Evolutionary conservation across 495 filamentous ascomycete species (phyloP).

Genomic region (Penicillium psychrofluorescens): DNA sequence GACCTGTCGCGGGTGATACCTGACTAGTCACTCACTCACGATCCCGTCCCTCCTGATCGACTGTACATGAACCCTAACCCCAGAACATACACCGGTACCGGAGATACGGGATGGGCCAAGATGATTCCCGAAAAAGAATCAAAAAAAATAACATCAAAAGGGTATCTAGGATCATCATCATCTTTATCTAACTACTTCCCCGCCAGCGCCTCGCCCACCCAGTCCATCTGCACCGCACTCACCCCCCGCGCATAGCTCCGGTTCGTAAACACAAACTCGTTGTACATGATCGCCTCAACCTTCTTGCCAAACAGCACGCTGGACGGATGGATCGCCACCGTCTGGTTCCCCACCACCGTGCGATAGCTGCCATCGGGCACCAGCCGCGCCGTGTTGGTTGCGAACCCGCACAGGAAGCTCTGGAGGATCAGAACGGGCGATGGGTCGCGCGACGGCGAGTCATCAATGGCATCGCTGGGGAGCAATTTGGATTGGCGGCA

Average conservation of each 20-base stretch:
- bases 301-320: conserved; percentile 82
- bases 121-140: too few relatives aligned
- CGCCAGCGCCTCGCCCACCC: conserved; percentile 67
- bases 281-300: conserved; percentile 89
- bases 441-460: conserved; percentile 14
- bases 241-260: conserved; percentile 87
- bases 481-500: conserved; percentile 43
- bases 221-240: conserved; percentile 77
- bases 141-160: background rate
- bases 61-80: too few relatives aligned
- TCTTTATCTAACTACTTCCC: conserved; percentile 6
- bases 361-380: conserved; percentile 80
- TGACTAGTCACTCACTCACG: too few relatives aligned
- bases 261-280: conserved; percentile 92
- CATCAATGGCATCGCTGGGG: conserved; percentile 11
- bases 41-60: too few relatives aligned
- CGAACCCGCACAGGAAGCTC: conserved; percentile 76
- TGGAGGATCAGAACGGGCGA: conserved; percentile 54
- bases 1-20: too few relatives aligned
- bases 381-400: conserved; percentile 73
- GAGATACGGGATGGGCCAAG: too few relatives aligned
- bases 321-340: conserved; percentile 81
- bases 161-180: conserved; percentile 8
- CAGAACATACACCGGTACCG: too few relatives aligned
- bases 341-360: conserved; percentile 76